Conservation (phyloP, 75 land plant species). For the Selaginella tamariscina region DNA sequence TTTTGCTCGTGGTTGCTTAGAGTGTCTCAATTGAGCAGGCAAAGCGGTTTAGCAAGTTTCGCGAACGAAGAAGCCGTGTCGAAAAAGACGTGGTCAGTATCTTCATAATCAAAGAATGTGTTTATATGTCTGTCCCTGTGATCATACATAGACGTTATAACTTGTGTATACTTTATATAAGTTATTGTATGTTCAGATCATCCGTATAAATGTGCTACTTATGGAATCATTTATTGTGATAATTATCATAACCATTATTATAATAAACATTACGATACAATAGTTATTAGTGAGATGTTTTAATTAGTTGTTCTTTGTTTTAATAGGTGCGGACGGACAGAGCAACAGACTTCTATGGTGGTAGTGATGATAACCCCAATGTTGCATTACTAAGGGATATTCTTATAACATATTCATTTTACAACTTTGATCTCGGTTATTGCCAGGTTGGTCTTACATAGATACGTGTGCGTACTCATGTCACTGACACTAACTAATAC, state of each 20-base stretch:
- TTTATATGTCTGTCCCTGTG: no score
- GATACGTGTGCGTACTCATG: not conserved
- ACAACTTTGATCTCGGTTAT: conserved; percentile 96
- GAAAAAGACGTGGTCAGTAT: conserved; percentile 94
- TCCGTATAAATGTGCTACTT: no score
- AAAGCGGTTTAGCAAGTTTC: conserved; percentile 78
- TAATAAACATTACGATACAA: not conserved
- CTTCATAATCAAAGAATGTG: no score
- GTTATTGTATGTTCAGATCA: no score
- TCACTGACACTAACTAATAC: not conserved
- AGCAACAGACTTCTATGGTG: conserved; percentile 67
- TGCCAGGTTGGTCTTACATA: conserved; percentile 58
- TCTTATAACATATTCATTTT: conserved; percentile 90
- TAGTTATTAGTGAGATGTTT: not conserved
- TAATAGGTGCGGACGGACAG: conserved; percentile 91
- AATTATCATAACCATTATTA: no score
- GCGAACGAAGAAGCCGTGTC: conserved; percentile 89
- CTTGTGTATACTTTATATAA: no score
- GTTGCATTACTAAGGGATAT: conserved; percentile 59
- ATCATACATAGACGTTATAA: no score
- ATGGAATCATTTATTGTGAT: no score
- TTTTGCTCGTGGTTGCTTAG: conserved; percentile 39
- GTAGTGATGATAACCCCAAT: conserved; percentile 90
- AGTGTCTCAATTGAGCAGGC: conserved; percentile 79
- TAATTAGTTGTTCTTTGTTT: not conserved